phyloP scores from a whole-genome alignment of 768 basidiomycete species.

The Macrolepiota albuminosa region DNA sequence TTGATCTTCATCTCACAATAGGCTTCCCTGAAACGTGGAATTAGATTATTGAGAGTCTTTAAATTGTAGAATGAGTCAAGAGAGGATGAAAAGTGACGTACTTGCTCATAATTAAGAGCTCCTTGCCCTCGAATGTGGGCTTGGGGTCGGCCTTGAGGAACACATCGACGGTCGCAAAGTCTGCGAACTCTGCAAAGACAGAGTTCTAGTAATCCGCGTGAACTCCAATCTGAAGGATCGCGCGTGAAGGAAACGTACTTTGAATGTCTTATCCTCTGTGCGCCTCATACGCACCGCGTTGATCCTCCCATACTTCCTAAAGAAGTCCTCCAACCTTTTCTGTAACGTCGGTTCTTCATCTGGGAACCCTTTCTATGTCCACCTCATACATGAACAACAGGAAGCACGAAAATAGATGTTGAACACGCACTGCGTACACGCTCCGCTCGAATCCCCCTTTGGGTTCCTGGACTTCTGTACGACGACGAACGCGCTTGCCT shows the following conservation, averaged over 20 bases:
- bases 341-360: constrained; percentile 62
- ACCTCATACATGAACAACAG: background rate
- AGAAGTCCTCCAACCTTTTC: constrained; percentile 72
- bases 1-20: too few relatives aligned
- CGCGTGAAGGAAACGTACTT: constrained; percentile 41
- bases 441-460: constrained; percentile 79
- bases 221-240: background rate
- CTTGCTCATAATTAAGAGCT: constrained; percentile 88
- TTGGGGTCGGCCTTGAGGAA: constrained; percentile 83
- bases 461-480: constrained; percentile 70
- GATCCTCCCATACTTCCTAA: constrained; percentile 68
- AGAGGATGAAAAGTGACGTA: constrained; percentile 30
- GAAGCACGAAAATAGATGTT: background rate
- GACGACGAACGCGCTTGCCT: constrained; percentile 69
- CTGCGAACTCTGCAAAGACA: constrained; percentile 87
- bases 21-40: constrained; percentile 45
- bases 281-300: constrained; percentile 88
- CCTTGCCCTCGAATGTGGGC: constrained; percentile 71
- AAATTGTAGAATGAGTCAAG: background rate
- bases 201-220: constrained; percentile 55
- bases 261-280: constrained; percentile 80
- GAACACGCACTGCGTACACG: constrained; percentile 75
- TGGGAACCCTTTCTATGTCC: constrained; percentile 82
- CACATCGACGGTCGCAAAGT: constrained; percentile 58
- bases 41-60: background rate